phyloP scores from a whole-genome alignment of 805 yeast genomes.

The Debaryomyces maramus region DNA sequence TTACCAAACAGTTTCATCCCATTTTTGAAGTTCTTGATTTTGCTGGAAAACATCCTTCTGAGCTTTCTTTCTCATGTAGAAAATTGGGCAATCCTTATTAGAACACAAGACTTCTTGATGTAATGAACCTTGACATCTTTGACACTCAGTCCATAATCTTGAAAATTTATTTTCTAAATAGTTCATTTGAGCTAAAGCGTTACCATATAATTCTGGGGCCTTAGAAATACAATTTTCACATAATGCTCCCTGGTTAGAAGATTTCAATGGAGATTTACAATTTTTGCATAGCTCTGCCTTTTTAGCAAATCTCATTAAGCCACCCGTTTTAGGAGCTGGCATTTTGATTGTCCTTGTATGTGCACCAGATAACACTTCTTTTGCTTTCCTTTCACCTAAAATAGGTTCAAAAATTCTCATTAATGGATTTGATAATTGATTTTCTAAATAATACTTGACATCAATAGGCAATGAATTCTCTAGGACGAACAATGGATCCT shows the following conservation, averaged over 20 bases:
- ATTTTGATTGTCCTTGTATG: slow-evolving; percentile 79
- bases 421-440: slow-evolving; percentile 89
- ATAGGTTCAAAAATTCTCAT: slow-evolving; percentile 94
- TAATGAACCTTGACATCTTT: slow-evolving; percentile 92
- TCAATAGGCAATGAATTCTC: slow-evolving; percentile 93
- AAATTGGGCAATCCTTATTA: slow-evolving; percentile 95
- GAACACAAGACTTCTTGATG: slow-evolving; percentile 96
- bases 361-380: slow-evolving; percentile 75
- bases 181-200: slow-evolving; percentile 76
- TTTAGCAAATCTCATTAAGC: slow-evolving; percentile 87
- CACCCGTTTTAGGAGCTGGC: slow-evolving; percentile 78
- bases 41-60: slow-evolving; percentile 69
- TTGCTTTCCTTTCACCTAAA: slow-evolving; percentile 80
- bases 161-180: slow-evolving; percentile 80
- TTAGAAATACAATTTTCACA: slow-evolving; percentile 75
- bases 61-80: slow-evolving; percentile 90
- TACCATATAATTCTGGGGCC: slow-evolving; percentile 79
- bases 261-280: slow-evolving; percentile 77
- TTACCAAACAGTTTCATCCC: slow-evolving; percentile 63
- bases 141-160: slow-evolving; percentile 96
- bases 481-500: slow-evolving; percentile 90
- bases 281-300: slow-evolving; percentile 86
- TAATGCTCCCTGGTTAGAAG: slow-evolving; percentile 62
- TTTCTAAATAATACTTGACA: slow-evolving; percentile 88
- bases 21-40: slow-evolving; percentile 58